Evolutionary conservation across 495 filamentous ascomycete species (phyloP).

Genomic region (Alectoria sarmentosa): DNA sequence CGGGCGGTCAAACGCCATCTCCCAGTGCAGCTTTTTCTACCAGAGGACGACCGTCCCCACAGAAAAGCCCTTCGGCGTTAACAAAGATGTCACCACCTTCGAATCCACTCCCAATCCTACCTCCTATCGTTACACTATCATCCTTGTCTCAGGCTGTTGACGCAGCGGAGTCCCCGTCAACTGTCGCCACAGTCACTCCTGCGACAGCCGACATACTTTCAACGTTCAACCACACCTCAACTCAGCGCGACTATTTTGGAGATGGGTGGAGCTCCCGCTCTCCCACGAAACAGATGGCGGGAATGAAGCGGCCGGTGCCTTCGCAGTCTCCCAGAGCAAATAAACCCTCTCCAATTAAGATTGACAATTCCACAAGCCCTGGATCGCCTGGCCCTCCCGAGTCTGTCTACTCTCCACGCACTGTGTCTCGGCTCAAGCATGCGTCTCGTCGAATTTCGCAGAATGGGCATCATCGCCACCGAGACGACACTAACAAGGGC

Average conservation of each 20-base stretch:
- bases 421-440: conserved; percentile 27
- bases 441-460: conserved; percentile 21
- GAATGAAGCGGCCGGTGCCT: conserved; percentile 10
- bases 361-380: conserved; percentile 19
- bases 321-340: conserved; percentile 13
- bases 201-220: conserved; percentile 27
- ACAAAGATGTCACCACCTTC: conserved; percentile 19
- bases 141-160: conserved; percentile 35
- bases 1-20: conserved; percentile 22
- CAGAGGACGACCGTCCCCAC: conserved; percentile 22
- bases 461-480: conserved; percentile 18
- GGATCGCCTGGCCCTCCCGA: conserved; percentile 19
- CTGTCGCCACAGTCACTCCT: conserved; percentile 30
- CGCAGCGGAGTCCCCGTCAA: conserved; percentile 35
- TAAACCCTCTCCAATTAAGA: conserved; percentile 12
- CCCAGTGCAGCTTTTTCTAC: conserved; percentile 19
- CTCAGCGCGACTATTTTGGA: conserved; percentile 33
- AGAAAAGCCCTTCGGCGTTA: conserved; percentile 13
- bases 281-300: conserved; percentile 10
- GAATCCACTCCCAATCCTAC: conserved; percentile 29
- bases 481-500: conserved; percentile 20
- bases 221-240: conserved; percentile 18
- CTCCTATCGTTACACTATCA: conserved; percentile 35
- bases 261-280: conserved; percentile 28
- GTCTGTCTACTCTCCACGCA: conserved; percentile 23